A percentile compares a stretch with the other conserved stretches of the same genome.
These are phyloP conservation scores for Asterella californica DNA, from an alignment of 225 moss, liverwort and hornwort species.

Conservation along the genomic window DNA sequence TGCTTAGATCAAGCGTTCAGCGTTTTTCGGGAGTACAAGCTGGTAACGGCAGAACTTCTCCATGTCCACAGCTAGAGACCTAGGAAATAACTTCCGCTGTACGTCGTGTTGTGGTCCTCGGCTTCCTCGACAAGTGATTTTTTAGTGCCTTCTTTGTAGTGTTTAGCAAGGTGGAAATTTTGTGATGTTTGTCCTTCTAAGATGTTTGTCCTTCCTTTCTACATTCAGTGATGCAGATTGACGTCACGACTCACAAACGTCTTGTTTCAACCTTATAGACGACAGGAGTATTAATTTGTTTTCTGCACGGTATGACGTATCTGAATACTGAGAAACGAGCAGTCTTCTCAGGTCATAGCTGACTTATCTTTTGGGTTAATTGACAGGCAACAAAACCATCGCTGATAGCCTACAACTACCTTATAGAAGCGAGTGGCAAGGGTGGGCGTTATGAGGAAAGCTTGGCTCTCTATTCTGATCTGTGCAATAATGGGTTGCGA, in stretches of 20 bases:
- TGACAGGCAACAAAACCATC: slow-evolving; percentile 80
- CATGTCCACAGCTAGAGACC: not conserved
- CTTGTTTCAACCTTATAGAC: not conserved
- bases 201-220: no score
- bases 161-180: not conserved
- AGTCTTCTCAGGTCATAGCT: not conserved
- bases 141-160: not conserved
- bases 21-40: slow-evolving; percentile 92
- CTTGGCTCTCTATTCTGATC: slow-evolving; percentile 74
- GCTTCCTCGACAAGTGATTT: not conserved
- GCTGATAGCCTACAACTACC: slow-evolving; percentile 77
- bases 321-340: not conserved
- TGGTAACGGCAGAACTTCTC: slow-evolving; percentile 41
- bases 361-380: slow-evolving; percentile 4
- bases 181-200: no score
- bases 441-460: slow-evolving; percentile 80
- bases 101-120: not conserved
- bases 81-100: not conserved
- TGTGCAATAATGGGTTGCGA: slow-evolving; percentile 58
- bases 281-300: not conserved
- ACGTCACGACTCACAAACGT: not conserved
- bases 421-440: slow-evolving; percentile 87
- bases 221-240: not conserved
- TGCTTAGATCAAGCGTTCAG: slow-evolving; percentile 87
- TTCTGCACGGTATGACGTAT: not conserved